Percentiles rank a stretch among this genome's conserved stretches.
Evolutionary conservation across 2,329 filamentous ascomycete species (phyloP).

Genomic region (Plectosphaerella cucumerina): DNA sequence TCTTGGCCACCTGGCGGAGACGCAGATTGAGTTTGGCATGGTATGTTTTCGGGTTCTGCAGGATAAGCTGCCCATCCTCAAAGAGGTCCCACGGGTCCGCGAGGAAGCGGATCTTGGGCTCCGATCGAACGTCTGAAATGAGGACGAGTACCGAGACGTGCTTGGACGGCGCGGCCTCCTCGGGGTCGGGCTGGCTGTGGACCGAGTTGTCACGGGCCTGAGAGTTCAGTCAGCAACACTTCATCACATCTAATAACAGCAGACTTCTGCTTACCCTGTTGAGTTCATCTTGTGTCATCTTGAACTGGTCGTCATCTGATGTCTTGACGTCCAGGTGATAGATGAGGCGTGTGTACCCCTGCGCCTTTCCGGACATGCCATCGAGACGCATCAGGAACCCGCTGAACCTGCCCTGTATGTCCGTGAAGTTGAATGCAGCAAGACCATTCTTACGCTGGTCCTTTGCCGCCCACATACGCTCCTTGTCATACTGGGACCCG

Average conservation of each 20-base stretch:
- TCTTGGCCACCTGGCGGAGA: neutral
- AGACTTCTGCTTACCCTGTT: constrained; percentile 2
- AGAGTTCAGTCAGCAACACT: neutral
- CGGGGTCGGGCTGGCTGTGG: neutral
- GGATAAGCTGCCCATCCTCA: constrained; percentile 4
- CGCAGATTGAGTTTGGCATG: constrained; percentile 4
- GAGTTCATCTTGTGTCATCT: constrained; percentile 5
- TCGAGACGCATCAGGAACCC: constrained; percentile 9
- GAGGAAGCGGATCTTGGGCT: constrained; percentile 8
- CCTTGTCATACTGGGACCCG: constrained; percentile 3
- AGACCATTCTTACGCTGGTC: neutral
- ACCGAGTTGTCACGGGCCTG: constrained; percentile 7
- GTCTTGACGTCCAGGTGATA: constrained; percentile 9
- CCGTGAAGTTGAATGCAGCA: constrained; percentile 5
- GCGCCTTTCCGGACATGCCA: constrained; percentile 2
- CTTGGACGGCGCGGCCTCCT: neutral
- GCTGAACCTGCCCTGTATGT: constrained; percentile 6
- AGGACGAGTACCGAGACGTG: constrained; percentile 7
- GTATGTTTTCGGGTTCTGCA: constrained; percentile 4
- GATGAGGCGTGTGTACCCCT: constrained; percentile 5
- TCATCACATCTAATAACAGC: neutral
- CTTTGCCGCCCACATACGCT: constrained; percentile 1
- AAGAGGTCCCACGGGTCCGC: constrained; percentile 9
- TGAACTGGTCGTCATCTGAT: neutral
- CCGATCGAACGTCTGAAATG: constrained; percentile 2